Evolutionary conservation across 495 filamentous ascomycete genomes (phyloP), one percentile per base, ranked within the genome.

Genomic region (Aspergillus leporis): DNA sequence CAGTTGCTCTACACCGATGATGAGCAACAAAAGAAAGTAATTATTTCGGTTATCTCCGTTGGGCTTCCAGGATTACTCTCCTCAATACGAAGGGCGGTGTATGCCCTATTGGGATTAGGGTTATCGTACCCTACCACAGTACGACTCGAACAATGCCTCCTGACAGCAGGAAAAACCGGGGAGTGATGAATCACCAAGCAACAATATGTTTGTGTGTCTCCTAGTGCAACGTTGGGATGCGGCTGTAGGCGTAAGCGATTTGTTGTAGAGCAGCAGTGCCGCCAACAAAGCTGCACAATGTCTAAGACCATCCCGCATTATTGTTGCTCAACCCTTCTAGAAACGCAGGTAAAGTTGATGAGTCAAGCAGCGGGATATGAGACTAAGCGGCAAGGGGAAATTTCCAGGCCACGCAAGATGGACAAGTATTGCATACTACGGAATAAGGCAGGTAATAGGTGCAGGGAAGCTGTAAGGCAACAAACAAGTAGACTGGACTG

Each of bases 41-140:
- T 18, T 47, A 23, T 47, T 23, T 21, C 21, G 19, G 43, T 21
- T 7, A 47, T 12, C 13, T 21, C 43, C 43, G 43, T 47, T 47
- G 19, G 43, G 19, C 43, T 22, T 47, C 12, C 18, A 21, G 18
- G 19, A 22, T 47, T 23, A 23, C 19, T 47, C 19, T 23, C 10
- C 23, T 22, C 16, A 47, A 47, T 47, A 47, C 43, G 43, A 47
- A 47, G 21, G 18, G 43, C 19, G 43, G 43, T 47, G 43, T 47
- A 47, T 47, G 18, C 41, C 41, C 14, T 45, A 18, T 45, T 45
- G 41, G 41, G 3, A 14, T 21, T 45, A 45, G 41, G 41, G 41
- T 14, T 45, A 45, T 45, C 41, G 8, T 18, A 18, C 18, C 41
- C 16, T 40, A 45, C n/a, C 9, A n/a, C 41, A 1, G n/a, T 19